Evolutionary conservation across 2,329 filamentous ascomycete species (phyloP), one percentile per base, ranked within the genome.

Genomic region (Fusarium haematococcum): DNA sequence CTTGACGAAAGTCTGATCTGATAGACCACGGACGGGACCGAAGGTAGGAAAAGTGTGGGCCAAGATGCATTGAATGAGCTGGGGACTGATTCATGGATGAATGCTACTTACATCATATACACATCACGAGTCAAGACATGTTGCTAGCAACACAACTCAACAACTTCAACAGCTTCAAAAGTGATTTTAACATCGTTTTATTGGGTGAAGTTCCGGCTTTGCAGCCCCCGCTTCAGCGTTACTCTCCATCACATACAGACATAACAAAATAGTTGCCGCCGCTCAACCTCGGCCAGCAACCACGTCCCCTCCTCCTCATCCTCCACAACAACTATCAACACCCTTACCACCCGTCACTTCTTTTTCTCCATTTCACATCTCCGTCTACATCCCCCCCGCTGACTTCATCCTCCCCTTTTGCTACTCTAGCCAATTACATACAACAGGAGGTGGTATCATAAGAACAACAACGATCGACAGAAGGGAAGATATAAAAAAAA

Each of bases 361-460:
- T 72, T 70, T 68, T 63, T 58, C 37, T 65, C 63, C 52, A 61
- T 66, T 63, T 65, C 69, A 66, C 63, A 70, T 65, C 69, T 62
- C 73, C 73, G 41, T 70, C 67, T 60, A 63, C 61, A 66, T 58
- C 67, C 64, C 56, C 54, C 35, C 56, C 20, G 10, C 45, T 11
- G 56, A n/a, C 43, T 65, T 65, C 65, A 57, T 71, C 69, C 69
- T 57, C 69, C 61, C 63, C 69, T 68, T 75, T 76, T 65, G 69
- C 67, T 67, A 70, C 65, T 73, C 65, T 71, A 78, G 69, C 71
- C 69, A 77, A 82, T 81, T 81, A 82, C 68, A 76, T 79, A 67
- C 71, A 73, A 75, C 77, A 77, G 73, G 71, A 81, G 70, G 79
- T 81, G 77, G 73, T 77, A 79, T 81, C 79, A 76, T 77, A 78